These are phyloP conservation scores for Adansonia gregorii DNA, from an alignment of 441 rosid genomes.

Conservation along the genomic window DNA sequence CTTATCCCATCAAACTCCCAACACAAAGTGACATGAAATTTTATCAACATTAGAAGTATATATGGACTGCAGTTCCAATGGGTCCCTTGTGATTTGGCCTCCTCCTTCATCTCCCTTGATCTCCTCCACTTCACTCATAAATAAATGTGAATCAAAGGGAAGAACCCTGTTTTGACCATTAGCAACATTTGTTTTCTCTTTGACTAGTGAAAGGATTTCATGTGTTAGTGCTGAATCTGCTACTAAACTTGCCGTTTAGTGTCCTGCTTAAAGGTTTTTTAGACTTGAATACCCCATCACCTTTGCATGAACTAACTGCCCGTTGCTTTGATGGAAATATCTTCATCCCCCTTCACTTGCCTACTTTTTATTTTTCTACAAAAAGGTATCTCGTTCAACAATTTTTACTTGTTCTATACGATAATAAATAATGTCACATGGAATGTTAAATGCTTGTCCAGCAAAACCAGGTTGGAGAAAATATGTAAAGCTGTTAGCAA, in stretches of 20 bases:
- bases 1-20: slow-evolving; percentile 22
- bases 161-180: neutral
- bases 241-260: neutral
- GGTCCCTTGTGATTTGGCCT: slow-evolving; percentile 24
- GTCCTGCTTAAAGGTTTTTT: neutral
- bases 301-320: slow-evolving; percentile 34
- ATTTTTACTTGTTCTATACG: neutral
- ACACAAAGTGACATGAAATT: slow-evolving; percentile 28
- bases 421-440: neutral
- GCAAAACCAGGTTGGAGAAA: neutral
- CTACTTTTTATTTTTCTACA: neutral
- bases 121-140: neutral
- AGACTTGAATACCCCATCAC: slow-evolving; percentile 2
- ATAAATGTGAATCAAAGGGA: neutral
- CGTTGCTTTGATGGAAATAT: slow-evolving; percentile 19
- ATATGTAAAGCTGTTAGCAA: neutral
- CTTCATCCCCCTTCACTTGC: neutral
- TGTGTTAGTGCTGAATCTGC: neutral
- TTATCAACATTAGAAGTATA: slow-evolving; percentile 13
- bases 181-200: neutral
- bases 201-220: neutral
- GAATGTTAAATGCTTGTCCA: slow-evolving; percentile 14
- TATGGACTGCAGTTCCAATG: slow-evolving; percentile 4
- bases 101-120: neutral
- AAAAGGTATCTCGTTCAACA: neutral